Conservation (phyloP, 75 land plant genomes). For the Sequoiadendron giganteum region DNA sequence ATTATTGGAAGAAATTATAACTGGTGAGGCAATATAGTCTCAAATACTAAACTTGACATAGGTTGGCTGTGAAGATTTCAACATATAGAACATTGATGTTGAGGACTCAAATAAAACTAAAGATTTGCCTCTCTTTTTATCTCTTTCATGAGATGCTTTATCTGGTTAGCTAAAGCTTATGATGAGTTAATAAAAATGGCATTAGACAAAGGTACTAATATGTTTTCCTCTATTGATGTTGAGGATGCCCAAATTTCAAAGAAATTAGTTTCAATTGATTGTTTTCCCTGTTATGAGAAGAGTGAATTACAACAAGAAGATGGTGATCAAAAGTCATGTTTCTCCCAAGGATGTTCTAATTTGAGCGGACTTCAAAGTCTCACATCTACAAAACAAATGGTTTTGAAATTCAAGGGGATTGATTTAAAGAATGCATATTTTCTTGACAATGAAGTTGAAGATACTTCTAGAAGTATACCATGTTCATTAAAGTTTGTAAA, state of each 20-base stretch:
- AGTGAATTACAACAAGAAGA: neutral
- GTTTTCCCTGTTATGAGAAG: neutral
- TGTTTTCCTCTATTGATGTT: neutral
- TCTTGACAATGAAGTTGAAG: slow-evolving; percentile 16
- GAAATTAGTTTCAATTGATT: neutral
- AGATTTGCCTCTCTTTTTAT: slow-evolving; percentile 29
- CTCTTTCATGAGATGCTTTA: slow-evolving; percentile 46
- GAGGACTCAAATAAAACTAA: neutral
- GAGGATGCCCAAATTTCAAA: neutral
- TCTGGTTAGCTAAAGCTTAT: slow-evolving; percentile 51
- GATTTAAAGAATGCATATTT: slow-evolving; percentile 2
- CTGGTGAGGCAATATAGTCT: neutral
- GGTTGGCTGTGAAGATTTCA: neutral
- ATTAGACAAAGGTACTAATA: slow-evolving; percentile 11
- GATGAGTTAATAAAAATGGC: slow-evolving; percentile 27
- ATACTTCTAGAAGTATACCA: slow-evolving; percentile 20
- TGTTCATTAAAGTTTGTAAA: slow-evolving; percentile 26
- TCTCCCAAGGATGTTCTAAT: slow-evolving; percentile 1
- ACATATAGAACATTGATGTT: neutral
- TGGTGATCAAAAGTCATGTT: neutral
- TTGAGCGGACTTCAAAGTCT: slow-evolving; percentile 6
- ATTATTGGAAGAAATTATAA: neutral
- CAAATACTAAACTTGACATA: neutral
- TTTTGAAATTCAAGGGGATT: neutral
- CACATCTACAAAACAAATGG: neutral